Percentiles rank a stretch among this genome's conserved stretches.
These are phyloP conservation scores for Sanghuangporus weigelae DNA, from an alignment of 1,284 basidiomycete genomes.

Conservation along the genomic window DNA sequence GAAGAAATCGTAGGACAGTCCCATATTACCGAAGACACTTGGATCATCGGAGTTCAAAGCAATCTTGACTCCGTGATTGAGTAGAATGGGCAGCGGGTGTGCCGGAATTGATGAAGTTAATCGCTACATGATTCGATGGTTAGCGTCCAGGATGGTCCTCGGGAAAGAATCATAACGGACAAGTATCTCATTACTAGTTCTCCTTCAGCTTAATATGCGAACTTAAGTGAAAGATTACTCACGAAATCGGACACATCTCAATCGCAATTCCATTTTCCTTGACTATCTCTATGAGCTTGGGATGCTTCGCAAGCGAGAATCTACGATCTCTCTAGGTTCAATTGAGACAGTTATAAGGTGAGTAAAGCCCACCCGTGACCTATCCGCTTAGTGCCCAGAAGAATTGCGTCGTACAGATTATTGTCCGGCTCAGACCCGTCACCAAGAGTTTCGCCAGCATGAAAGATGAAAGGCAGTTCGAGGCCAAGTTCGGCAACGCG, in stretches of 20 bases:
- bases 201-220: constrained; percentile 14
- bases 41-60: constrained; percentile 72
- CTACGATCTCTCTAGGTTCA: constrained; percentile 28
- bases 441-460: constrained; percentile 74
- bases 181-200: constrained; percentile 58
- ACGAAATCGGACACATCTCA: constrained; percentile 73
- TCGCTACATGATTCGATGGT: constrained; percentile 35
- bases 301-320: constrained; percentile 70
- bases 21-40: constrained; percentile 71
- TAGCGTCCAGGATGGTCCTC: not conserved
- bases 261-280: constrained; percentile 57
- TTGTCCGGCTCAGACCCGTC: constrained; percentile 66
- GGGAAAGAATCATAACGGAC: constrained; percentile 32
- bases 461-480: constrained; percentile 74
- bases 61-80: constrained; percentile 67
- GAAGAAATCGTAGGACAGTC: constrained; percentile 67
- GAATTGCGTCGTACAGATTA: constrained; percentile 75
- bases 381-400: constrained; percentile 72
- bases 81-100: constrained; percentile 61
- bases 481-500: constrained; percentile 53
- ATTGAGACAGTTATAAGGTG: not conserved
- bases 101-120: constrained; percentile 70
- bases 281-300: constrained; percentile 61
- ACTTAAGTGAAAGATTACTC: constrained; percentile 25
- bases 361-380: constrained; percentile 58